Evolutionary conservation across 805 yeast genomes (phyloP).

Genomic region (Scheffersomyces stipitis): DNA sequence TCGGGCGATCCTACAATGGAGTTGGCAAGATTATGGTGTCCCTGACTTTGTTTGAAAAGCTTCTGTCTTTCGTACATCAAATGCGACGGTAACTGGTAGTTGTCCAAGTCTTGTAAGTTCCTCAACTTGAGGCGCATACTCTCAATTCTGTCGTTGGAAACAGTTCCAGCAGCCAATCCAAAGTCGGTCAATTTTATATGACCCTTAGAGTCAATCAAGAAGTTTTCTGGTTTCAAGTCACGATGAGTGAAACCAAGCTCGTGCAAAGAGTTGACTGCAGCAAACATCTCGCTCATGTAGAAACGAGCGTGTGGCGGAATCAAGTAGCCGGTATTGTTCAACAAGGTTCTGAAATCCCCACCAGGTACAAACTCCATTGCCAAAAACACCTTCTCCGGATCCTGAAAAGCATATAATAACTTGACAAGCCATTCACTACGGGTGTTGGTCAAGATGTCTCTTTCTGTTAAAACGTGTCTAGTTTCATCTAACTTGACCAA

Average conservation of each 20-base stretch:
- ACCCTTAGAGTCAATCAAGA: constrained; percentile 84
- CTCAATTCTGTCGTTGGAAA: constrained; percentile 89
- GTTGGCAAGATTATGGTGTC: constrained; percentile 84
- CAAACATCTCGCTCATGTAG: constrained; percentile 94
- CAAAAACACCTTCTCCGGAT: constrained; percentile 79
- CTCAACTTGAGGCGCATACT: constrained; percentile 74
- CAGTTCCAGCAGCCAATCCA: constrained; percentile 96
- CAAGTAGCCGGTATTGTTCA: constrained; percentile 89
- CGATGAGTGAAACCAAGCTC: constrained; percentile 95
- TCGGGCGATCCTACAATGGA: constrained; percentile 98
- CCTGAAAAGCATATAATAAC: constrained; percentile 92
- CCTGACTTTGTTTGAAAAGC: constrained; percentile 77
- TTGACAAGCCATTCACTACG: constrained; percentile 96
- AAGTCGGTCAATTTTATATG: constrained; percentile 94
- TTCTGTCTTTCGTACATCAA: constrained; percentile 85
- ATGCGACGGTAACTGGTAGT: constrained; percentile 57
- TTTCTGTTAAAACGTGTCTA: constrained; percentile 90
- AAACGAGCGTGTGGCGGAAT: constrained; percentile 95
- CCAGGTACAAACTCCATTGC: constrained; percentile 99
- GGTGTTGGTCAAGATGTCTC: constrained; percentile 95
- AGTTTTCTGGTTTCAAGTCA: constrained; percentile 94
- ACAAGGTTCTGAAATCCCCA: constrained; percentile 93
- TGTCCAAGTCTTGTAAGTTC: constrained; percentile 71
- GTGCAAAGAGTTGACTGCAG: constrained; percentile 90
- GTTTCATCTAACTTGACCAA: constrained; percentile 91